Base-by-base conservation (phyloP, 352 stramenopile species). In the Pythium chondricola region DNA sequence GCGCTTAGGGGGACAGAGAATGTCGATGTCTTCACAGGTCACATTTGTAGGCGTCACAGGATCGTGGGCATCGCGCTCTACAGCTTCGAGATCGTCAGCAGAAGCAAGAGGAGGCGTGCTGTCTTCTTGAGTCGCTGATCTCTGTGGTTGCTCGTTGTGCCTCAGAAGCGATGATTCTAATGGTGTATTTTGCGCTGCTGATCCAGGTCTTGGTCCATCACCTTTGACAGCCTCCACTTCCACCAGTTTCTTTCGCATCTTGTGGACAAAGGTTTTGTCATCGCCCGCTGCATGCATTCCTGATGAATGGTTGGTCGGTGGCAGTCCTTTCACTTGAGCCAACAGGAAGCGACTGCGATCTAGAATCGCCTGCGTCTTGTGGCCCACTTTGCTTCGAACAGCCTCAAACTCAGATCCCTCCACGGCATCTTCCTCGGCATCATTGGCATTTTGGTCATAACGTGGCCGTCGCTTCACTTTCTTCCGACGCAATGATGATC, bases 341-440 rank as follows among this genome's bases (percentile, higher is more conserved):
- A 87, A 56, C n/a, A 85, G 59, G 2, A 45, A 42, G 22, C 71
- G 71, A 11, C 68, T 74, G 10, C 66, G 64, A 33, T 83, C 66
- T 0, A 87, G 56, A 18, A 87, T 83, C 0, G 75, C 72, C 4
- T 78, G 58, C 8, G 75, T 87, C 30, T 65, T 63, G 39, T 68
- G 33, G 4, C 72, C 70, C 4, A 86, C 60, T 63, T 75, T 83
- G 24, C 50, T 66, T 4, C 64, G 61, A 8, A 70, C 46, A 2
- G 59, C 55, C 24, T 63, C 45, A 29, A 81, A 83, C 11, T 60
- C 63, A 17, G 56, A 51, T 11, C 75, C 63, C 1, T 69, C 43
- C n/a, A 18, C 44, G 3, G 48, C 35, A 22, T 57, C 53, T 2
- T 57, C 30, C 11, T 39, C 54, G 36, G 58, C 45, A 4, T 54